These are phyloP conservation scores for Mycena belliarum DNA, from an alignment of 768 basidiomycete species.

Conservation along the genomic window DNA sequence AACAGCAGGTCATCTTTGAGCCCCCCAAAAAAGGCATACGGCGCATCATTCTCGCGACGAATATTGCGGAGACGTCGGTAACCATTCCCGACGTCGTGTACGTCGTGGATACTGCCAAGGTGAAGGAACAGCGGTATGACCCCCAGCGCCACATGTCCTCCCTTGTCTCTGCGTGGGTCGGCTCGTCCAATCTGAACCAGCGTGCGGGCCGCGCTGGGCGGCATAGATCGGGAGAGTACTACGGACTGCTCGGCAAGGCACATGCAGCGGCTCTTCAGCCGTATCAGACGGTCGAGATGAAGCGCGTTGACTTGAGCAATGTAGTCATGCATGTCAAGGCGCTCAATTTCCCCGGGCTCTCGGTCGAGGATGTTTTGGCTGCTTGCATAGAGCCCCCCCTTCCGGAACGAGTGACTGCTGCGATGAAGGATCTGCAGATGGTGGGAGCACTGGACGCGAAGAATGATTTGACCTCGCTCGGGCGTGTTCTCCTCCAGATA, in stretches of 20 bases:
- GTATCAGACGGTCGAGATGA: conserved; percentile 95
- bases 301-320: conserved; percentile 83
- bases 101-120: conserved; percentile 83
- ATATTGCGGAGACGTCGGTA: conserved; percentile 93
- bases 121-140: conserved; percentile 90
- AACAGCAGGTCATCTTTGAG: conserved; percentile 89
- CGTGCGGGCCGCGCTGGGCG: conserved; percentile 91
- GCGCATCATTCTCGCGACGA: conserved; percentile 89
- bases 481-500: conserved; percentile 83
- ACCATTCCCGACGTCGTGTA: conserved; percentile 96
- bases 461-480: conserved; percentile 82
- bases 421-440: conserved; percentile 78
- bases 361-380: conserved; percentile 83
- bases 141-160: conserved; percentile 87
- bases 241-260: conserved; percentile 69
- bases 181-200: conserved; percentile 87
- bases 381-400: conserved; percentile 90
- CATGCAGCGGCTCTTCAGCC: conserved; percentile 64
- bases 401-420: conserved; percentile 70
- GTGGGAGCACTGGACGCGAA: conserved; percentile 81
- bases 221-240: conserved; percentile 90
- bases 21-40: conserved; percentile 77
- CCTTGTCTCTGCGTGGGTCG: conserved; percentile 89
- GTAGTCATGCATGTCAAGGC: conserved; percentile 98
- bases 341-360: conserved; percentile 82